These are phyloP conservation scores for Haplosporangium gracile DNA, from an alignment of 192 early-diverging fungal species.

Conservation along the genomic window DNA sequence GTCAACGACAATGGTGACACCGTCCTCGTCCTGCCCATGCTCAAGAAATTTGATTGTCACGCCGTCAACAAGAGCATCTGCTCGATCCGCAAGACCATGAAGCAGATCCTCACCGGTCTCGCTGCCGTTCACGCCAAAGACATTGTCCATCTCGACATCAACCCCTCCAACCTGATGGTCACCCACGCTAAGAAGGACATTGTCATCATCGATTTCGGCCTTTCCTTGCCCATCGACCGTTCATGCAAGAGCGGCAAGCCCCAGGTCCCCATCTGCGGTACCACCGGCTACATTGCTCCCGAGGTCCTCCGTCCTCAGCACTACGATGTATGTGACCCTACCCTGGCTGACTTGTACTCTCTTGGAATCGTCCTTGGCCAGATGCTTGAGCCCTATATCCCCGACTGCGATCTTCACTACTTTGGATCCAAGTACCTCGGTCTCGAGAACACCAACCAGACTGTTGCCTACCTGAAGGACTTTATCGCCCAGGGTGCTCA, in stretches of 20 bases:
- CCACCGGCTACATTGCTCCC: conserved; percentile 82
- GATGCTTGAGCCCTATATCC: conserved; percentile 82
- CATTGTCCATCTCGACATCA: conserved; percentile 79
- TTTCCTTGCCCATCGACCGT: conserved; percentile 64
- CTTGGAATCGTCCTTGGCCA: conserved; percentile 82
- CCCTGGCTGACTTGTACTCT: conserved; percentile 76
- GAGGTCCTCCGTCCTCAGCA: conserved; percentile 60
- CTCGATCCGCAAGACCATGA: conserved; percentile 61
- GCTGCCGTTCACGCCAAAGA: conserved; percentile 70
- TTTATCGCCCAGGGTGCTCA: conserved; percentile 43
- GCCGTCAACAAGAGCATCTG: conserved; percentile 66
- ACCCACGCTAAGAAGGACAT: conserved; percentile 63
- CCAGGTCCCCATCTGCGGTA: conserved; percentile 65
- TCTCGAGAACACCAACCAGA: conserved; percentile 53
- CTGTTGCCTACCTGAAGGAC: conserved; percentile 36
- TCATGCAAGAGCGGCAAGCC: conserved; percentile 11
- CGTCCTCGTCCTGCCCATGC: conserved; percentile 75
- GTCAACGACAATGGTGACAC: conserved; percentile 69
- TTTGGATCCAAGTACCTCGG: conserved; percentile 74
- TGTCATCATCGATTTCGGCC: conserved; percentile 83
- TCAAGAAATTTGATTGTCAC: conserved; percentile 59
- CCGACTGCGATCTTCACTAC: conserved; percentile 72
- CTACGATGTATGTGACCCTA: conserved; percentile 45
- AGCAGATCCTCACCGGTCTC: conserved; percentile 69
- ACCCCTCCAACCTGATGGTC: conserved; percentile 72